These are phyloP conservation scores for Mycotypha africana DNA, from an alignment of 371 early-diverging fungal species.

Conservation along the genomic window DNA sequence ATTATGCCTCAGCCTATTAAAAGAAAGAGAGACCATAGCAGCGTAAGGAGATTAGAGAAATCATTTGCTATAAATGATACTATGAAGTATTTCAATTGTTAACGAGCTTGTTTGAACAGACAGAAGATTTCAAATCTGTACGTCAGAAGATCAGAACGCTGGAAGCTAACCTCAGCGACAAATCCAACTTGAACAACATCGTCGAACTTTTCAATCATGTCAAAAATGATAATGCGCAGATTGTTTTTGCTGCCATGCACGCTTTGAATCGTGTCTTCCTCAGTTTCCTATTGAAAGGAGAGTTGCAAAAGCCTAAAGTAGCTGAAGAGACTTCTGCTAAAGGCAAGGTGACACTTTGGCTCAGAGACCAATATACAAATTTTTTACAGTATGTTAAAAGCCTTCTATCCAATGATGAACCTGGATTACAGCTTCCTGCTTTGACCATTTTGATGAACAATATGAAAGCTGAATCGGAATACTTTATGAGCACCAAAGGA, in stretches of 20 bases:
- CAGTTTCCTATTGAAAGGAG: slow-evolving; percentile 58
- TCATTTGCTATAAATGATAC: slow-evolving; percentile 2
- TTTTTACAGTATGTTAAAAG: slow-evolving; percentile 48
- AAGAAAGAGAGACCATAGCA: slow-evolving; percentile 14
- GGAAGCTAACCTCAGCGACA: slow-evolving; percentile 50
- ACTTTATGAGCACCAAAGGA: slow-evolving; percentile 22
- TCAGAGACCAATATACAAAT: slow-evolving; percentile 62
- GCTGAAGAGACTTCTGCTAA: slow-evolving; percentile 32
- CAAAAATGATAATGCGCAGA: slow-evolving; percentile 28
- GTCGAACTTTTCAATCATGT: slow-evolving; percentile 47
- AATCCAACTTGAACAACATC: slow-evolving; percentile 56
- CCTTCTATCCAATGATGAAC: slow-evolving; percentile 57
- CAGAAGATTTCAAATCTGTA: slow-evolving; percentile 12
- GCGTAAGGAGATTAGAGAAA: too few relatives aligned
- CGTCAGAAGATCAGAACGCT: slow-evolving; percentile 40
- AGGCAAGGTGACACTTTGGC: slow-evolving; percentile 66
- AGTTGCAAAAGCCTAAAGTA: slow-evolving; percentile 43
- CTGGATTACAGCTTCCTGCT: slow-evolving; percentile 72
- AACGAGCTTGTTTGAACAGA: background rate
- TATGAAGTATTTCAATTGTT: background rate
- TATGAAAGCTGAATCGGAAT: slow-evolving; percentile 57
- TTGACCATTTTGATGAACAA: slow-evolving; percentile 61
- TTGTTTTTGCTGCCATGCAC: slow-evolving; percentile 58
- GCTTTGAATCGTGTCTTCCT: slow-evolving; percentile 69
- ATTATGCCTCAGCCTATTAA: slow-evolving; percentile 16